phyloP scores from a whole-genome alignment of 2,329 filamentous ascomycete genomes.

The Clarireedia monteithiana region DNA sequence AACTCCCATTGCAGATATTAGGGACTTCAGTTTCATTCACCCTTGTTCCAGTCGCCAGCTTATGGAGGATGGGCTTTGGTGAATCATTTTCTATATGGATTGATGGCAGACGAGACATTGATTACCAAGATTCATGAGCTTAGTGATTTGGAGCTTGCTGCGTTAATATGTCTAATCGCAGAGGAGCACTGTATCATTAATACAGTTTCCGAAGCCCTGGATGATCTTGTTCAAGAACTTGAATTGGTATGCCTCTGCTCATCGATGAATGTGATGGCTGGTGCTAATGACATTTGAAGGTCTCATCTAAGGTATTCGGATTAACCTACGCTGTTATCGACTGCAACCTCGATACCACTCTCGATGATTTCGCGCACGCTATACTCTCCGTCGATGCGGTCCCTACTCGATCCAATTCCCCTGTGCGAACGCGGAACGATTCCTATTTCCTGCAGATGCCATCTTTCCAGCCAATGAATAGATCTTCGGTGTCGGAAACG shows the following conservation, averaged over 20 bases:
- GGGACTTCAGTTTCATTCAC: not conserved
- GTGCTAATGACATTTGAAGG: constrained; percentile 34
- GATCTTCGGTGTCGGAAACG: constrained; percentile 29
- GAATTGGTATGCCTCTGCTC: constrained; percentile 45
- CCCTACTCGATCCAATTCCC: constrained; percentile 20
- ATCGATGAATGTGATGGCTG: not conserved
- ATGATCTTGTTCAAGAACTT: constrained; percentile 67
- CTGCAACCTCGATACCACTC: constrained; percentile 64
- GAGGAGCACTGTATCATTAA: constrained; percentile 86
- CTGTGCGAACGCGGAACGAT: constrained; percentile 24
- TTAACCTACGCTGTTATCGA: constrained; percentile 62
- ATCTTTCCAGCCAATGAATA: constrained; percentile 22
- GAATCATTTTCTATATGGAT: constrained; percentile 10
- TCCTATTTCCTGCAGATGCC: constrained; percentile 28
- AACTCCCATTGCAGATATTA: not conserved
- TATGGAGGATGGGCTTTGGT: constrained; percentile 8
- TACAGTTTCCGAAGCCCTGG: constrained; percentile 52
- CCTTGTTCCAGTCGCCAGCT: not conserved
- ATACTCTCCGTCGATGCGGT: constrained; percentile 36
- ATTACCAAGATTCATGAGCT: constrained; percentile 67
- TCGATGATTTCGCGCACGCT: constrained; percentile 71
- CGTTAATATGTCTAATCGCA: constrained; percentile 71
- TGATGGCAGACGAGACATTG: constrained; percentile 56
- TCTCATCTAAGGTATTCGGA: constrained; percentile 64
- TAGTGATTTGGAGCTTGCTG: constrained; percentile 80